phyloP scores from a whole-genome alignment of 2,329 filamentous ascomycete genomes.

The Pezicula carpinea region DNA sequence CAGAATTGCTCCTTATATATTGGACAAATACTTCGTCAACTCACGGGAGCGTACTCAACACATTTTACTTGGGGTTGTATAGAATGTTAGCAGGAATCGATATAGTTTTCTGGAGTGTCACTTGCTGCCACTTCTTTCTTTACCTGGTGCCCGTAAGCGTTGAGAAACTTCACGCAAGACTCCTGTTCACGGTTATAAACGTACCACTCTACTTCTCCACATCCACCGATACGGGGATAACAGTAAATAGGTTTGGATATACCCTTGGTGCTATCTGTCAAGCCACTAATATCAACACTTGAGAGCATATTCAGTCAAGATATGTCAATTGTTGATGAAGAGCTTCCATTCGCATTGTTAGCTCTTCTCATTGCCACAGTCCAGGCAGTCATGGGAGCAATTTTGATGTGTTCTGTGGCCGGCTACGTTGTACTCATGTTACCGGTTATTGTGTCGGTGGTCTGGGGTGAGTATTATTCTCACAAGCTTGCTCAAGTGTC shows the following conservation, averaged over 20 bases:
- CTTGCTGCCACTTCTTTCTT: constrained; percentile 37
- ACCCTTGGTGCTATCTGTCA: background rate
- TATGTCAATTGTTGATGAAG: constrained; percentile 20
- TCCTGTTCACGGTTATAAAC: constrained; percentile 39
- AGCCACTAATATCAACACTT: background rate
- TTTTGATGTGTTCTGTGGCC: constrained; percentile 27
- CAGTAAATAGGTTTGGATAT: constrained; percentile 12
- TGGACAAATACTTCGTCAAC: constrained; percentile 21
- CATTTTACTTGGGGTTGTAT: constrained; percentile 13
- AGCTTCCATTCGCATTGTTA: constrained; percentile 17
- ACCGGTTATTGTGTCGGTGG: constrained; percentile 31
- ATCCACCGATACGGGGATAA: constrained; percentile 17
- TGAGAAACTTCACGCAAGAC: constrained; percentile 41
- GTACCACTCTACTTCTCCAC: constrained; percentile 33
- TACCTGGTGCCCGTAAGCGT: constrained; percentile 48
- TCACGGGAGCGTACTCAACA: constrained; percentile 9
- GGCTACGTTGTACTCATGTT: constrained; percentile 36
- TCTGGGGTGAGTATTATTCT: background rate
- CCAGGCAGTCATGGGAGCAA: constrained; percentile 35
- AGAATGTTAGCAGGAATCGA: constrained; percentile 2
- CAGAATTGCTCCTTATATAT: constrained; percentile 14
- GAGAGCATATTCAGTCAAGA: constrained; percentile 17
- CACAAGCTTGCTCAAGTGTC: too few relatives aligned
- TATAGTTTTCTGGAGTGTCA: constrained; percentile 3
- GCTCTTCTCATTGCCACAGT: constrained; percentile 17